Base-by-base conservation (phyloP, 106 monocot species). In the Dendrobium huoshanense region DNA sequence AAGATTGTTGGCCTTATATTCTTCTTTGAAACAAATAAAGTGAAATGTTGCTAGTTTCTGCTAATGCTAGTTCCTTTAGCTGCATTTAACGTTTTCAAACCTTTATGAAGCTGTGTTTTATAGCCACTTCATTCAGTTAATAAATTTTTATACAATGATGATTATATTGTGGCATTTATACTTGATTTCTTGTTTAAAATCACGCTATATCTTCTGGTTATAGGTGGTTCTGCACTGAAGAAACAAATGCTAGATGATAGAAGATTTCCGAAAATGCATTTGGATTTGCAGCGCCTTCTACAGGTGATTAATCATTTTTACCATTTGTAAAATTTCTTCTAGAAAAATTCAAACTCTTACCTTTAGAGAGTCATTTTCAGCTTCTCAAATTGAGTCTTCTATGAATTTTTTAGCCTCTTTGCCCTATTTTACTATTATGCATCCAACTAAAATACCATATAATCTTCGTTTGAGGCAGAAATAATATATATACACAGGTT, bases 171-270 rank as follows among this genome's bases (percentile, higher is more conserved):
- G 15, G 15, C 15, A 15, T 15, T 16, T 51, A 51, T 65, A 22
- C 25, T 25, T 8, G 24, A 65, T 65, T 65, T 65, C 9, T 25
- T 65, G 64, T 24, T 5, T 72, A 8, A 19, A 55, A 77, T 40
- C 72, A 43, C 24, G 75, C n/a, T 29, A 74, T 20, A 33, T 20
- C 4, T 42, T 75, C 67, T 82, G 0, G 72, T 22, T 85, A 49
- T 78, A 98, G 97, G 91, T 82, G 94, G 97, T 80, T 86, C 87
- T 67, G 67, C 81, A 58, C 47, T 89, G 44, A 98, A 89, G 90
- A 98, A 94, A 82, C 92, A 94, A 83, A 91, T 98, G 97, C 79
- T 98, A 83, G 97, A 98, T 75, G 92, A 92, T 64, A 81, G 97
- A 83, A 92, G 87, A 82, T 94, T 98, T 77, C 92, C 94, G 7